These are phyloP conservation scores for Diplodia scrobiculata DNA, from an alignment of 2,329 filamentous ascomycete genomes.

Conservation along the genomic window DNA sequence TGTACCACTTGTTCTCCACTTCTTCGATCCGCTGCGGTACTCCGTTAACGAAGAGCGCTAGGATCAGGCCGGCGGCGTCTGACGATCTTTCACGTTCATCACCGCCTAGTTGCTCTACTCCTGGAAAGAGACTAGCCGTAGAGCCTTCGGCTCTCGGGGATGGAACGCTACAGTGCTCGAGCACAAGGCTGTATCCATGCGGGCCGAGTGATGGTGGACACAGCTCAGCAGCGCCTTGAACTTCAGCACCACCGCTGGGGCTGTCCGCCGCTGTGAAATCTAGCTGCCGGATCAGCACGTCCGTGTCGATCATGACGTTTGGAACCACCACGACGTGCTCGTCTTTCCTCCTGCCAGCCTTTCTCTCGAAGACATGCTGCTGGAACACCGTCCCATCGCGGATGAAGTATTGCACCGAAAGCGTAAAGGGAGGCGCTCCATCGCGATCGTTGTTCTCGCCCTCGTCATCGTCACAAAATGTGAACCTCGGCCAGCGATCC, in stretches of 20 bases:
- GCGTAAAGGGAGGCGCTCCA: neutral
- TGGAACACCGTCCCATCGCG: conserved; percentile 3
- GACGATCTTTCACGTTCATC: neutral
- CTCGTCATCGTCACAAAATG: neutral
- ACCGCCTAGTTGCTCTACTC: neutral
- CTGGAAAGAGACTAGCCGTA: neutral
- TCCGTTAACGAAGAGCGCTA: conserved; percentile 12
- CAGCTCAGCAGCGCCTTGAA: neutral
- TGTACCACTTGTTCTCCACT: conserved; percentile 21
- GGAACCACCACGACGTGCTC: neutral
- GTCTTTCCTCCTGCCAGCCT: neutral
- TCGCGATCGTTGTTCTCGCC: neutral
- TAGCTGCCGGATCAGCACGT: conserved; percentile 10
- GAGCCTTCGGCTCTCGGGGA: neutral
- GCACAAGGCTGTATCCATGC: conserved; percentile 3
- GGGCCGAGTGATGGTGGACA: neutral
- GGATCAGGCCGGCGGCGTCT: neutral
- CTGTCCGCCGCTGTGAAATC: neutral
- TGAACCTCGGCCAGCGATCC: conserved; percentile 19
- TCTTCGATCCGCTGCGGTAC: conserved; percentile 4
- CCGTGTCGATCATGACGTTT: conserved; percentile 10
- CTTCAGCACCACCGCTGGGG: neutral
- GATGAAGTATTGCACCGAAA: conserved; percentile 9
- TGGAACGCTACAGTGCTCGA: neutral
- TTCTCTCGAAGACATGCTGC: conserved; percentile 3